Evolutionary conservation across 2,329 filamentous ascomycete species (phyloP), one percentile per base, ranked within the genome.

Genomic region (Penicillium fuscoglaucum): DNA sequence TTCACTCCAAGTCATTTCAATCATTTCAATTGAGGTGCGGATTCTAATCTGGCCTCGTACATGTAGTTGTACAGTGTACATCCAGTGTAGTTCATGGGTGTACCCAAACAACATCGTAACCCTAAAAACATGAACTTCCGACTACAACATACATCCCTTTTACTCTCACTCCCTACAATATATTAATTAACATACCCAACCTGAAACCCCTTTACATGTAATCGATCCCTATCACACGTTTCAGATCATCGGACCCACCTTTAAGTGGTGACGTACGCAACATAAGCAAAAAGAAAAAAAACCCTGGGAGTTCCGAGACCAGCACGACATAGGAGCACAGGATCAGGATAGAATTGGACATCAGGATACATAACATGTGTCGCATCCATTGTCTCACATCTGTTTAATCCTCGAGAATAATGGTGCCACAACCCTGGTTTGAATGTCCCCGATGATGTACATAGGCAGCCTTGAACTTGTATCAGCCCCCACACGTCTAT

Each of bases 1-100:
- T 77, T 62, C 83, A 82, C 59, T 82, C 84, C 57, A 81, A 78
- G 1, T 53, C 73, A 4, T 69, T 83, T 82, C 57, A 78, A 73
- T 52, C 73, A 4, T 69, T 83, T 82, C 57, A 78, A 73, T 13
- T 45, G 13, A 41, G 35, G 53, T 37, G 10, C 28, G 28, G 29
- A 44, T 58, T 48, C 0, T 15, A 41, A 54, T 48, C 28, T 48
- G 28, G 47, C n/a, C 29, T 47, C 17, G 51, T 53, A 29, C 29
- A 35, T 19, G 49, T 57, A 52, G 46, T 41, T 17, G 39, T 37
- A 35, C 15, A 19, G 44, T 55, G 17, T 45, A 19, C 17, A 41
- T 35, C 13, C 9, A 47, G 21, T 40, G n/a, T 40, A 40, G 9
- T 40, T 40, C 35, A 39, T n/a, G n/a, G 19, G 12, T 50, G 37